phyloP scores from a whole-genome alignment of 306 rosid genomes.

The Oemleria cerasiformis region DNA sequence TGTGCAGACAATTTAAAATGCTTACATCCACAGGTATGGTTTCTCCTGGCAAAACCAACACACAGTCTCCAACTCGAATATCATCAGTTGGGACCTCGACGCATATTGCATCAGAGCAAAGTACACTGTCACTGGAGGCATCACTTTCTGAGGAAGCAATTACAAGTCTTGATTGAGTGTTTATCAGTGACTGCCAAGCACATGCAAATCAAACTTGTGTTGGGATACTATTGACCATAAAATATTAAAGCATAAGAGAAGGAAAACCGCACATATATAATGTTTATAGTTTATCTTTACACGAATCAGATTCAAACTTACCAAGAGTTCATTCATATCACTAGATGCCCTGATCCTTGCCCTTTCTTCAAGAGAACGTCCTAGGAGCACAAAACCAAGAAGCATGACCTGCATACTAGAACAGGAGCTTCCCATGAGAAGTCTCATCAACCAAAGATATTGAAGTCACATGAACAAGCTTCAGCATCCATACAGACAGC shows the following conservation, averaged over 20 bases:
- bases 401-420: constrained; percentile 99
- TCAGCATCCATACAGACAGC: background rate
- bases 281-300: background rate
- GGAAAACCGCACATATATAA: constrained; percentile 6
- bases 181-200: constrained; percentile 80
- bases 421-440: constrained; percentile 48
- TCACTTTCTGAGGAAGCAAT: constrained; percentile 68
- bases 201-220: constrained; percentile 29
- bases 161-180: constrained; percentile 91
- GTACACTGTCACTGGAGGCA: constrained; percentile 57
- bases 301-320: constrained; percentile 35
- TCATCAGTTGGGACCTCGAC: constrained; percentile 89
- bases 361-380: constrained; percentile 93
- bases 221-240: constrained; percentile 17
- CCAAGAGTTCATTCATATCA: constrained; percentile 96
- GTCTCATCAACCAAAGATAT: constrained; percentile 24
- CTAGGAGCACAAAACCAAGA: constrained; percentile 97
- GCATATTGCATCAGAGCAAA: constrained; percentile 69
- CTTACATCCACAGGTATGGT: constrained; percentile 94
- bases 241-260: constrained; percentile 10
- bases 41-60: constrained; percentile 95
- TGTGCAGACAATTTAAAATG: constrained; percentile 19
- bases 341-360: constrained; percentile 94
- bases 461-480: constrained; percentile 13
- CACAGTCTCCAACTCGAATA: constrained; percentile 87